Percentiles rank a stretch among this genome's conserved stretches.
These are phyloP conservation scores for Neurospora sp. DNA, from an alignment of 495 filamentous ascomycete genomes.

Conservation along the genomic window DNA sequence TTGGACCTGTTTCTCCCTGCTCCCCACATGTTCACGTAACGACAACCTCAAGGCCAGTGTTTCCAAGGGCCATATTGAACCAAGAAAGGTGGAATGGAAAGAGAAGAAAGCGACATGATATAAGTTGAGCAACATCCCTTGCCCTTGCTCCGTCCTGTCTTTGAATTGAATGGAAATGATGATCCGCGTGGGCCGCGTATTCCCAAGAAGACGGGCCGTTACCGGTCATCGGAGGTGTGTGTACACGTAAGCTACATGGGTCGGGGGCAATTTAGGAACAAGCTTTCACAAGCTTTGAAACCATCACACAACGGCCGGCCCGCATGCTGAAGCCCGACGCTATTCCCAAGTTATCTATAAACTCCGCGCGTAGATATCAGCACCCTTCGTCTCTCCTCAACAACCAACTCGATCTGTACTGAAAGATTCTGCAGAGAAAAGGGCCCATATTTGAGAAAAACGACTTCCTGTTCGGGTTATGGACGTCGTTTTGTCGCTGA, in stretches of 20 bases:
- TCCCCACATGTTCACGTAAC: background rate
- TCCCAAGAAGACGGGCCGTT: background rate
- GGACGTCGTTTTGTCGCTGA: background rate
- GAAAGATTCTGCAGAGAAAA: background rate
- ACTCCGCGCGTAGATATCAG: background rate
- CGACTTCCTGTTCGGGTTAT: background rate
- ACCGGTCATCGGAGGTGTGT: background rate
- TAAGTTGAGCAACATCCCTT: background rate
- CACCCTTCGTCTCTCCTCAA: background rate
- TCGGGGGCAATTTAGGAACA: background rate
- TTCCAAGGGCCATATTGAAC: background rate
- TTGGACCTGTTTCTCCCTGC: background rate
- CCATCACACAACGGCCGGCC: background rate
- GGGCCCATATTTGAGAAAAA: background rate
- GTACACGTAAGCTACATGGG: background rate
- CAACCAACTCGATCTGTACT: background rate
- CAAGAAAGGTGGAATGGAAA: background rate
- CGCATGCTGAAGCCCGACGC: background rate
- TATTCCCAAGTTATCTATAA: background rate
- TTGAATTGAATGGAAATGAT: background rate
- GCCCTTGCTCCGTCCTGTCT: background rate
- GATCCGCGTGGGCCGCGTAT: background rate
- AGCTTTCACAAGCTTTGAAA: background rate
- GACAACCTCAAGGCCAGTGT: background rate
- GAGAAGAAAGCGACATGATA: background rate